These are phyloP conservation scores for Calonectria pseudoturangicola DNA, from an alignment of 2,329 filamentous ascomycete species.

Conservation along the genomic window DNA sequence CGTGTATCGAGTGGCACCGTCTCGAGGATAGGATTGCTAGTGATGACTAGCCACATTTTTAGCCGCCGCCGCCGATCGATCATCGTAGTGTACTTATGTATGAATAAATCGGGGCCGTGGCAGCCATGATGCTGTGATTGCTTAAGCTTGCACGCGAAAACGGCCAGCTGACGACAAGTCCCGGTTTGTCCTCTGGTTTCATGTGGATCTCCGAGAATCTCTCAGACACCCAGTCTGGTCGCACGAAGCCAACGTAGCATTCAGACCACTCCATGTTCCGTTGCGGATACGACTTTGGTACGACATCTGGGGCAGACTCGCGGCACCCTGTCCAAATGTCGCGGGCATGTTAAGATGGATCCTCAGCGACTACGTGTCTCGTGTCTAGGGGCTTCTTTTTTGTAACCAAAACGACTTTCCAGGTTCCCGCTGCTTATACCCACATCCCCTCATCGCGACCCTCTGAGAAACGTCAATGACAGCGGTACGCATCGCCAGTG, in stretches of 20 bases:
- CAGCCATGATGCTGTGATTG: background rate
- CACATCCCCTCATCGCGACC: background rate
- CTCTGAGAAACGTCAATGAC: slow-evolving; percentile 3
- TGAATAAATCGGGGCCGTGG: background rate
- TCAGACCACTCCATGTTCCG: background rate
- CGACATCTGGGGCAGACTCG: background rate
- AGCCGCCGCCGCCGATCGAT: slow-evolving; percentile 15
- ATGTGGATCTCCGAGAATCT: background rate
- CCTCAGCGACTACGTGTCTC: slow-evolving; percentile 22
- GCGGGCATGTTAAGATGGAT: slow-evolving; percentile 2
- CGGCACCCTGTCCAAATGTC: background rate
- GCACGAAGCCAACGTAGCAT: background rate
- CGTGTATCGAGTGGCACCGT: background rate
- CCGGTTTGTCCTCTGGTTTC: background rate
- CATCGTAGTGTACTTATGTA: background rate
- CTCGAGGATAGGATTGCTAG: slow-evolving; percentile 7
- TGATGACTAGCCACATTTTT: slow-evolving; percentile 1
- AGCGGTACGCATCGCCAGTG: slow-evolving; percentile 29
- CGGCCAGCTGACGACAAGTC: background rate
- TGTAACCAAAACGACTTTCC: slow-evolving; percentile 2
- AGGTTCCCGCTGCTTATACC: background rate
- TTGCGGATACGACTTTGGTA: background rate
- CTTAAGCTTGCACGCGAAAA: background rate
- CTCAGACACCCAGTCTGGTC: background rate
- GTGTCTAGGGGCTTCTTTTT: slow-evolving; percentile 9